Evolutionary conservation across 2,329 filamentous ascomycete species (phyloP).

Genomic region (Karstenula rhodostoma): DNA sequence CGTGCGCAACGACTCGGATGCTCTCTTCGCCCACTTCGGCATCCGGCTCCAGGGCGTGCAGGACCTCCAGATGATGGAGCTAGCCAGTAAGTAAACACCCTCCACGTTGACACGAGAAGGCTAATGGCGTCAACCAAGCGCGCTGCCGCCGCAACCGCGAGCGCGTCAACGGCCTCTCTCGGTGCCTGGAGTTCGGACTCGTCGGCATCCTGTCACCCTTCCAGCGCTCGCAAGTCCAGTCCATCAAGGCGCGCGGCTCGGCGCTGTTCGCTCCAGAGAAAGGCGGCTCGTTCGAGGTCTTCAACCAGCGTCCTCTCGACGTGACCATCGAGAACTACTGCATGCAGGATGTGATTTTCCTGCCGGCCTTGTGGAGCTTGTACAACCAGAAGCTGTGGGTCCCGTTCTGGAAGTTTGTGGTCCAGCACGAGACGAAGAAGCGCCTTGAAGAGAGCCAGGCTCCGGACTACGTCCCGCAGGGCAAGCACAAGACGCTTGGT

Average conservation of each 20-base stretch:
- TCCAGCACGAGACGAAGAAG: conserved; percentile 1
- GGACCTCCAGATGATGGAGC: conserved; percentile 35
- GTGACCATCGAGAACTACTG: background rate
- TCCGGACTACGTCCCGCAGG: background rate
- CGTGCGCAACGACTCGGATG: conserved; percentile 40
- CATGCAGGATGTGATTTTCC: conserved; percentile 7
- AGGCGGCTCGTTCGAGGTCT: conserved; percentile 1
- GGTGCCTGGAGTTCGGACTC: conserved; percentile 1
- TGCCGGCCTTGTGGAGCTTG: conserved; percentile 2
- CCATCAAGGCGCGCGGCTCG: background rate
- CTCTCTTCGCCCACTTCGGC: conserved; percentile 28
- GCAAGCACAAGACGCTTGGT: background rate
- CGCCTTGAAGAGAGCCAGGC: background rate
- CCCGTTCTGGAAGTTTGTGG: conserved; percentile 8
- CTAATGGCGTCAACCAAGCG: conserved; percentile 2
- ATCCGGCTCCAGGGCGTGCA: conserved; percentile 25
- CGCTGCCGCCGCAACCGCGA: conserved; percentile 11
- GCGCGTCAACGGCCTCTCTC: background rate
- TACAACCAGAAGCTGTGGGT: conserved; percentile 3
- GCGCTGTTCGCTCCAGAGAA: background rate
- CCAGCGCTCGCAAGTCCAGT: conserved; percentile 32
- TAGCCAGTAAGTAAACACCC: conserved; percentile 18
- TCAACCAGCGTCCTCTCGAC: conserved; percentile 1
- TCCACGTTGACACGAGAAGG: conserved; percentile 1
- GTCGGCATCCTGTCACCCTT: conserved; percentile 9